These are phyloP conservation scores for Paramecium primaurelia DNA, from an alignment of 73 alveolate genomes.

Conservation along the genomic window DNA sequence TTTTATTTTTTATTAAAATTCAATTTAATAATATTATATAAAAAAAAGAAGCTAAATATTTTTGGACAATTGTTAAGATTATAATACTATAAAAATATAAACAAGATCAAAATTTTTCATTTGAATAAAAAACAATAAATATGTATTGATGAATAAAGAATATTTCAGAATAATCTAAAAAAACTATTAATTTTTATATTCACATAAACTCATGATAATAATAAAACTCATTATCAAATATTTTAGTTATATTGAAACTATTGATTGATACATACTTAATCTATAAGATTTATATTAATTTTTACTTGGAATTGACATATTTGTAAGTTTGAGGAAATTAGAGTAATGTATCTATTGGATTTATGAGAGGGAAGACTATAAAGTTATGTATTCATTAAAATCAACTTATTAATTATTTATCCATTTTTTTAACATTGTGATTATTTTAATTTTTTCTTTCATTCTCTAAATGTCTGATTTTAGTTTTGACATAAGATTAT, in stretches of 20 bases:
- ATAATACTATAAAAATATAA: not conserved
- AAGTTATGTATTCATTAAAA: not conserved
- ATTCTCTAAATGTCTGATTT: not conserved
- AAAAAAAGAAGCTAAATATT: not conserved
- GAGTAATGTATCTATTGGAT: not conserved
- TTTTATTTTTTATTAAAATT: not conserved
- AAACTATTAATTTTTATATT: not conserved
- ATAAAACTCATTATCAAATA: not conserved
- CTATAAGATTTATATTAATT: not conserved
- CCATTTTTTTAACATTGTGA: not conserved
- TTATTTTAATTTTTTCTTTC: not conserved
- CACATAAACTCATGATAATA: not conserved
- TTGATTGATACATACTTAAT: not conserved
- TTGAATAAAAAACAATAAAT: too few species aligned
- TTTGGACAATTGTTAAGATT: not conserved
- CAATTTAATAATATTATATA: not conserved
- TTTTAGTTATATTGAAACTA: not conserved
- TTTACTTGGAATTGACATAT: not conserved
- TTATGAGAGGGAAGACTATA: not conserved
- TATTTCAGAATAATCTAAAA: not conserved
- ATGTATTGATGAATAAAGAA: too few species aligned
- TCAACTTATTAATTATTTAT: not conserved
- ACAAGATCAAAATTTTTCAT: not conserved
- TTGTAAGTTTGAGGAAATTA: not conserved
- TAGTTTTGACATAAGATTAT: not conserved